Evolutionary conservation across 768 basidiomycete species (phyloP).

Genomic region (Pluteus cervinus): DNA sequence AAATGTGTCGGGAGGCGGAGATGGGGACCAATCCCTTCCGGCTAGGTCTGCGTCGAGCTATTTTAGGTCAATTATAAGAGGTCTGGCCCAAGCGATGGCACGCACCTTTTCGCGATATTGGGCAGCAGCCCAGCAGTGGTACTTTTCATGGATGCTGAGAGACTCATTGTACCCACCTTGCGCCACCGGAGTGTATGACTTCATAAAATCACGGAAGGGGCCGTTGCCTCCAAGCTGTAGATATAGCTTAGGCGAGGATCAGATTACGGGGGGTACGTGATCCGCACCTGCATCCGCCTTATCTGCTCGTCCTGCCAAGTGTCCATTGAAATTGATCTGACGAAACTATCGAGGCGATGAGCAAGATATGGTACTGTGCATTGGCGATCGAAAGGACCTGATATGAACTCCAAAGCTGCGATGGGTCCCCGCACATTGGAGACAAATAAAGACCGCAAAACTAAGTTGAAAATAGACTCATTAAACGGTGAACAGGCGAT

Average conservation of each 20-base stretch:
- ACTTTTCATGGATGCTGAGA: slow-evolving; percentile 66
- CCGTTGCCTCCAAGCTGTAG: slow-evolving; percentile 81
- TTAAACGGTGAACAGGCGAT: slow-evolving; percentile 7
- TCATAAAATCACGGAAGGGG: slow-evolving; percentile 75
- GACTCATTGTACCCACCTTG: slow-evolving; percentile 65
- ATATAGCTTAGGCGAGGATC: slow-evolving; percentile 7
- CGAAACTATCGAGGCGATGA: slow-evolving; percentile 68
- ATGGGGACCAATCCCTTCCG: slow-evolving; percentile 75
- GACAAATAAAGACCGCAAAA: slow-evolving; percentile 86
- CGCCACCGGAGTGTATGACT: slow-evolving; percentile 57
- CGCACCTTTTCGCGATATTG: slow-evolving; percentile 92
- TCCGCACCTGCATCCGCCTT: slow-evolving; percentile 78
- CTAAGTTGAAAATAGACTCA: slow-evolving; percentile 26
- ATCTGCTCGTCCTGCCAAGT: slow-evolving; percentile 91
- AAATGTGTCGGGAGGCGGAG: slow-evolving; percentile 53
- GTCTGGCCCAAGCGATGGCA: slow-evolving; percentile 5
- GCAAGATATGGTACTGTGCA: slow-evolving; percentile 15
- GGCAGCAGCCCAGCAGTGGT: slow-evolving; percentile 90
- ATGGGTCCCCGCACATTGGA: slow-evolving; percentile 83
- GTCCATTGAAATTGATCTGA: slow-evolving; percentile 94
- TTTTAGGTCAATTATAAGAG: slow-evolving; percentile 13
- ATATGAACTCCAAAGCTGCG: slow-evolving; percentile 93
- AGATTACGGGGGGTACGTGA: slow-evolving; percentile 4
- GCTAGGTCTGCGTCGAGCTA: slow-evolving; percentile 77
- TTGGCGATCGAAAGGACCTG: slow-evolving; percentile 36